Base-by-base conservation (phyloP, 345 rosid genomes). In the Eucalyptus sp. region DNA sequence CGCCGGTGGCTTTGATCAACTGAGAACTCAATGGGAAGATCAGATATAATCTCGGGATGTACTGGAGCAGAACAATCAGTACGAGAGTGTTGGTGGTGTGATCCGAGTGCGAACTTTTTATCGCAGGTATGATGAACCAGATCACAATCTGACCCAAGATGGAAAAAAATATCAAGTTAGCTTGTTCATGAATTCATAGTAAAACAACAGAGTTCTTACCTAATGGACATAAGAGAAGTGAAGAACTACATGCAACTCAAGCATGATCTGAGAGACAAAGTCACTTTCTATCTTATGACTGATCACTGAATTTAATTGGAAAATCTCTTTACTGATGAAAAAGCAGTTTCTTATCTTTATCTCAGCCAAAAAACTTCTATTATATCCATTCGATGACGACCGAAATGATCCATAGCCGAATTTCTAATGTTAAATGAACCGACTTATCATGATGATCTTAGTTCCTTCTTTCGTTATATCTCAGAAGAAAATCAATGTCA, bases 71-170 rank as follows among this genome's bases (percentile, higher is more conserved):
- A 92, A 97, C 96, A 66, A 96, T 94, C 60, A 96, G 91, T 22
- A 96, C 96, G 86, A 97, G 93, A 18, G 98, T 94, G 90, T 97
- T 94, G 92, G 94, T 95, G 56, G 97, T 95, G 88, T 95, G 95
- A 90, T 94, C 96, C 46, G 96, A 90, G 60, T 92, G 92, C 37
- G 96, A 91, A 90, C 97, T 94, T 94, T 93, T 93, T 68, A 92
- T 90, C 76, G 94, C 93, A 52, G 97, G 97, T 89, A 96, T 90
- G 49, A 97, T 92, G 91, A 95, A 94, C 98, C 98, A 96, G 89
- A 97, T 96, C 91, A 96, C 94, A 88, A 96, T 95, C 99, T 96
- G 96, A 71, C 24, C 25, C 44, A 33, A 33, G 10, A 10, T 22
- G 14, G 62, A 56, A 56, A 33, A 33, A 18, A 10, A 17, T 5